phyloP scores from a whole-genome alignment of 768 basidiomycete genomes.

The Terana coerulea region DNA sequence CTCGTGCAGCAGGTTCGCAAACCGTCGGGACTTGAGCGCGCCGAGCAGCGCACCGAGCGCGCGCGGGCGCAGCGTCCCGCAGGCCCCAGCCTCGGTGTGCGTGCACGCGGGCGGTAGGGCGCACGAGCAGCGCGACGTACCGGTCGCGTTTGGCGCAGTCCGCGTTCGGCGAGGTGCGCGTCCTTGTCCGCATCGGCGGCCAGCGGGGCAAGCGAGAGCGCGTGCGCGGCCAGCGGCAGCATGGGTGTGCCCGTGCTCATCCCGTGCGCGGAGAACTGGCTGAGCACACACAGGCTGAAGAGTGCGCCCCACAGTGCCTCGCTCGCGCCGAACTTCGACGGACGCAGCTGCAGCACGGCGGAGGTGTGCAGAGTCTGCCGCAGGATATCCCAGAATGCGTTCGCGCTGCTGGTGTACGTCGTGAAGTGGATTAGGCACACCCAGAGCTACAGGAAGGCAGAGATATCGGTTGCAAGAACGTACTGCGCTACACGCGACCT shows the following conservation, averaged over 20 bases:
- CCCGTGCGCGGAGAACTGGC: slow-evolving; percentile 70
- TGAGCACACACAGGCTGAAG: slow-evolving; percentile 67
- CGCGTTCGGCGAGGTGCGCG: slow-evolving; percentile 30
- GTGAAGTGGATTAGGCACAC: slow-evolving; percentile 62
- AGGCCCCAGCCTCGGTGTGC: slow-evolving; percentile 84
- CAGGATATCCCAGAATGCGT: slow-evolving; percentile 8
- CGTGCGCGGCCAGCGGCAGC: slow-evolving; percentile 48
- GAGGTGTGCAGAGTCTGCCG: background rate
- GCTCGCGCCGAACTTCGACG: slow-evolving; percentile 34
- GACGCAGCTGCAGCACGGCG: background rate
- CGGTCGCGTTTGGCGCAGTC: slow-evolving; percentile 56
- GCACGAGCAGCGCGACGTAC: slow-evolving; percentile 66
- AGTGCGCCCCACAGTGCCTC: slow-evolving; percentile 73
- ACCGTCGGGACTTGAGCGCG: slow-evolving; percentile 75
- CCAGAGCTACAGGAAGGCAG: too few species aligned
- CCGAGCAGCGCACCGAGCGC: slow-evolving; percentile 65
- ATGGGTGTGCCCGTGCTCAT: slow-evolving; percentile 33
- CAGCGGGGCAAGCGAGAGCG: slow-evolving; percentile 59
- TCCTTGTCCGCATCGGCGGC: slow-evolving; percentile 44
- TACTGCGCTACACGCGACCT: background rate
- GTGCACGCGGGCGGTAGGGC: slow-evolving; percentile 71
- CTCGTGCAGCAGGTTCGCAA: slow-evolving; percentile 65
- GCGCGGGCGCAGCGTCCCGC: slow-evolving; percentile 41
- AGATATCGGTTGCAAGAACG: too few species aligned
- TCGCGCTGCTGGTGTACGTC: background rate